These are phyloP conservation scores for Ophiostoma populinum DNA, from an alignment of 2,329 filamentous ascomycete genomes.

Conservation along the genomic window DNA sequence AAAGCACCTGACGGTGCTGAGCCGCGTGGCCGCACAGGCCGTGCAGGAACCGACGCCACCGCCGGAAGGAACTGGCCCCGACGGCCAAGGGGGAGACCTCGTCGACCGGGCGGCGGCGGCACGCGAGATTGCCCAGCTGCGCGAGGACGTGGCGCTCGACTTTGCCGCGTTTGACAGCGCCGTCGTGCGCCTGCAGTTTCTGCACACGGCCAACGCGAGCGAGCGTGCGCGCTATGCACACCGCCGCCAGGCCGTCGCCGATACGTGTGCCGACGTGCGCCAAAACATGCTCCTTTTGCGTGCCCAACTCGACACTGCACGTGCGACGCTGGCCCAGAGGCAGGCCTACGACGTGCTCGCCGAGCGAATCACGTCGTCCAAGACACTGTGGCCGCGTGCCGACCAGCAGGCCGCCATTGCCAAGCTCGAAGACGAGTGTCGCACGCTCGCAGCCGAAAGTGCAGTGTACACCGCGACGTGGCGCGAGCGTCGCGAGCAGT, in stretches of 20 bases:
- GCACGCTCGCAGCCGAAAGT: constrained; percentile 71
- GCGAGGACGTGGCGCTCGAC: constrained; percentile 72
- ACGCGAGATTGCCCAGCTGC: constrained; percentile 45
- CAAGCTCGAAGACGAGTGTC: constrained; percentile 77
- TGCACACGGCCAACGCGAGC: constrained; percentile 62
- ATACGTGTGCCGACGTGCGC: constrained; percentile 60
- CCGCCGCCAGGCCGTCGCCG: constrained; percentile 63
- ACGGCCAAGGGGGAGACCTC: constrained; percentile 10
- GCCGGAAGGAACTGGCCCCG: constrained; percentile 31
- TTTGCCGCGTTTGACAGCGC: constrained; percentile 77
- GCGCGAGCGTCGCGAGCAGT: constrained; percentile 71
- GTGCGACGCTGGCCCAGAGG: constrained; percentile 56
- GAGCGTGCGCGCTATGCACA: constrained; percentile 71
- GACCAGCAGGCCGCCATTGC: constrained; percentile 63
- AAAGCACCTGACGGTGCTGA: constrained; percentile 56
- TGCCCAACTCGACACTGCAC: constrained; percentile 58
- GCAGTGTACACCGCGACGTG: constrained; percentile 67
- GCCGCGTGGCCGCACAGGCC: constrained; percentile 38
- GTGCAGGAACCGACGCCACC: constrained; percentile 48
- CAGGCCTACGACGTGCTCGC: constrained; percentile 80
- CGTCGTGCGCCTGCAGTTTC: constrained; percentile 74
- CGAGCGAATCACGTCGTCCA: constrained; percentile 70
- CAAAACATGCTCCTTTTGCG: constrained; percentile 55
- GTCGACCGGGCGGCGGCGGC: constrained; percentile 6
- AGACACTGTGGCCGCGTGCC: constrained; percentile 62